These are phyloP conservation scores for Lithospermum erythrorhizon DNA, from an alignment of 257 asterid species.

Conservation along the genomic window DNA sequence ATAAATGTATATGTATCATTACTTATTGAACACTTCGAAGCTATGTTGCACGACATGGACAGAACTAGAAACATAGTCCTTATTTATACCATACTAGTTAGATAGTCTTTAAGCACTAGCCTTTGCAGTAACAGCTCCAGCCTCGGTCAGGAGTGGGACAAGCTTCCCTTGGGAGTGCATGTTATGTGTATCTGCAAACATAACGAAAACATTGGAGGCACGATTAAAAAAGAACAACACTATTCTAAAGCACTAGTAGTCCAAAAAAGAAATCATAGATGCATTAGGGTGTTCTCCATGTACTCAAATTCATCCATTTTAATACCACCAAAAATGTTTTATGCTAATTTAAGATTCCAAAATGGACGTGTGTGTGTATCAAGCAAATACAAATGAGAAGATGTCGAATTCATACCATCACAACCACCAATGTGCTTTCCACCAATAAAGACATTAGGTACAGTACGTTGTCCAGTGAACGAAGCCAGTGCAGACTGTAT, in stretches of 20 bases:
- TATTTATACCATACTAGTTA: not conserved
- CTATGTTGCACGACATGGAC: not conserved
- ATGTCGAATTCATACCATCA: slow-evolving; percentile 31
- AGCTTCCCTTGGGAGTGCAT: slow-evolving; percentile 62
- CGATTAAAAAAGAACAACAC: not conserved
- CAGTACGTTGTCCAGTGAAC: slow-evolving; percentile 73
- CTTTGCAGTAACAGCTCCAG: slow-evolving; percentile 42
- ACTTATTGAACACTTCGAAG: not conserved
- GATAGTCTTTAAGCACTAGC: not conserved
- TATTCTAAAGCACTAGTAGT: not conserved
- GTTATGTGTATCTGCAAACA: slow-evolving; percentile 53
- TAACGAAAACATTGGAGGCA: not conserved
- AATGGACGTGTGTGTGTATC: not conserved
- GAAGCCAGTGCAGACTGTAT: slow-evolving; percentile 62
- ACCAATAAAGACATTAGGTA: slow-evolving; percentile 78
- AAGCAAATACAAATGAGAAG: not conserved
- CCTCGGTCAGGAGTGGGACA: slow-evolving; percentile 65
- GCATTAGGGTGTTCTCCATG: too few species aligned
- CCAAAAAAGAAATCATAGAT: not conserved
- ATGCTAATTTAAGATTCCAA: too few species aligned
- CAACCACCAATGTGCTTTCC: slow-evolving; percentile 95
- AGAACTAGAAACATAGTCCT: not conserved
- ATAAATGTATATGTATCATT: too few species aligned
- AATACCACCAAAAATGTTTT: too few species aligned
- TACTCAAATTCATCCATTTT: too few species aligned